These are phyloP conservation scores for Porogramme epimiltina DNA, from an alignment of 1,284 basidiomycete genomes.

Conservation along the genomic window DNA sequence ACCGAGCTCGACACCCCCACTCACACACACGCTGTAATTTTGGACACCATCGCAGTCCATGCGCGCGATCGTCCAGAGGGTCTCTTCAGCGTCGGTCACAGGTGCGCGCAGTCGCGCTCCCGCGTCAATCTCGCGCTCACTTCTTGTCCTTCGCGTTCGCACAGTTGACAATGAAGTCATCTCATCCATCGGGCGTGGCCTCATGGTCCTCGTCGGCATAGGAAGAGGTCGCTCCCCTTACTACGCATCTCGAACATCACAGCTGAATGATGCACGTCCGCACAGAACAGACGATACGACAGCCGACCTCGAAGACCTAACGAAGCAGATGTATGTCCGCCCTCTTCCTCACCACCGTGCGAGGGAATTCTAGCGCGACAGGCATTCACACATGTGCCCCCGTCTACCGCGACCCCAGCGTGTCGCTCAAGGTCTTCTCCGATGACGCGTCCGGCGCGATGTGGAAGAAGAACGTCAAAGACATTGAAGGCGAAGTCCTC, in stretches of 20 bases:
- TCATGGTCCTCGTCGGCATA: slow-evolving; percentile 89
- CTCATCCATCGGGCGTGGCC: slow-evolving; percentile 78
- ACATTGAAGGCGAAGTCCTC: slow-evolving; percentile 83
- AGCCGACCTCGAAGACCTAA: slow-evolving; percentile 67
- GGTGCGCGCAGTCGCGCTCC: slow-evolving; percentile 43
- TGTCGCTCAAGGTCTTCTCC: slow-evolving; percentile 74
- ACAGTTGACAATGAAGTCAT: slow-evolving; percentile 72
- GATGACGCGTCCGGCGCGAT: slow-evolving; percentile 55
- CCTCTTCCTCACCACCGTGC: slow-evolving; percentile 1
- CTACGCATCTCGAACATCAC: slow-evolving; percentile 11
- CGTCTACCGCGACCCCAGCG: slow-evolving; percentile 38
- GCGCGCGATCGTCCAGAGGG: slow-evolving; percentile 80
- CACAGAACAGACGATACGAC: slow-evolving; percentile 71
- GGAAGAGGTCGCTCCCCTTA: slow-evolving; percentile 59
- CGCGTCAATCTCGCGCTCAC: neutral
- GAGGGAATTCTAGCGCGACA: neutral
- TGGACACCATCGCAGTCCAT: slow-evolving; percentile 40
- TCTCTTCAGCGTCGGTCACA: slow-evolving; percentile 72
- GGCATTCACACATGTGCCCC: neutral
- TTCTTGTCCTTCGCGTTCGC: slow-evolving; percentile 1
- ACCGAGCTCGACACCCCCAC: neutral
- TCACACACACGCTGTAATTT: neutral
- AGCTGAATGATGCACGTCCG: slow-evolving; percentile 19
- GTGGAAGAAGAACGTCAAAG: slow-evolving; percentile 86
- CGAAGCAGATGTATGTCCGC: slow-evolving; percentile 78